Percentiles rank a stretch among this genome's conserved stretches.
Conservation (phyloP, 1,284 basidiomycete genomes). For the Ganoderma sinense region DNA sequence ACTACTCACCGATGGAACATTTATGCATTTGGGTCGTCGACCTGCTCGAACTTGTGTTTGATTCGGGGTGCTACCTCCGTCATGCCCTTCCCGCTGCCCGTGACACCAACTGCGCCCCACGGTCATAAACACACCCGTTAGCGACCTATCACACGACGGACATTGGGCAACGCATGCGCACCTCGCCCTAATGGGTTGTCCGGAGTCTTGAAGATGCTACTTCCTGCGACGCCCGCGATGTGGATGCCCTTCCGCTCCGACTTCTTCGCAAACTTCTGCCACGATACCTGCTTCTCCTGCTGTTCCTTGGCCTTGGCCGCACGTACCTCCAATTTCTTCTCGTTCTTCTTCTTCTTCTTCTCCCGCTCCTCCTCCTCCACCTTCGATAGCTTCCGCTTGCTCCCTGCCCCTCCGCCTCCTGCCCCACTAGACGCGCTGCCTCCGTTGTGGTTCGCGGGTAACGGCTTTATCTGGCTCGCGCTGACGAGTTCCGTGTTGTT, state of each 20-base stretch:
- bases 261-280: conserved; percentile 99
- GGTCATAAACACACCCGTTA: background rate
- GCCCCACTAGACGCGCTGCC: conserved; percentile 43
- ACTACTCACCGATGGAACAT: conserved; percentile 17
- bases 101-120: conserved; percentile 83
- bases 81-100: conserved; percentile 93
- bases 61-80: conserved; percentile 77
- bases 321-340: conserved; percentile 91
- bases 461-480: conserved; percentile 73
- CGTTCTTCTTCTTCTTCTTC: conserved; percentile 94
- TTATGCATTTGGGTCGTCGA: conserved; percentile 47
- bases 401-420: conserved; percentile 37
- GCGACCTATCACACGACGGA: background rate
- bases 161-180: conserved; percentile 42
- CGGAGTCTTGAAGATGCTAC: conserved; percentile 96
- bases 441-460: conserved; percentile 63
- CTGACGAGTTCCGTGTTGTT: conserved; percentile 93
- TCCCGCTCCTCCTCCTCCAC: conserved; percentile 91
- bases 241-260: conserved; percentile 94
- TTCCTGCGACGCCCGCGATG: conserved; percentile 87
- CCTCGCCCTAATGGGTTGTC: conserved; percentile 92
- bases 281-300: conserved; percentile 86
- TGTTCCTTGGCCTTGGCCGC: conserved; percentile 93
- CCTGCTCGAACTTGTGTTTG: conserved; percentile 82
- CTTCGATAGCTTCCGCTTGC: conserved; percentile 82